Conservation (phyloP, 1,139 yeast species). For the Saccharomycopsis crataegensis region DNA sequence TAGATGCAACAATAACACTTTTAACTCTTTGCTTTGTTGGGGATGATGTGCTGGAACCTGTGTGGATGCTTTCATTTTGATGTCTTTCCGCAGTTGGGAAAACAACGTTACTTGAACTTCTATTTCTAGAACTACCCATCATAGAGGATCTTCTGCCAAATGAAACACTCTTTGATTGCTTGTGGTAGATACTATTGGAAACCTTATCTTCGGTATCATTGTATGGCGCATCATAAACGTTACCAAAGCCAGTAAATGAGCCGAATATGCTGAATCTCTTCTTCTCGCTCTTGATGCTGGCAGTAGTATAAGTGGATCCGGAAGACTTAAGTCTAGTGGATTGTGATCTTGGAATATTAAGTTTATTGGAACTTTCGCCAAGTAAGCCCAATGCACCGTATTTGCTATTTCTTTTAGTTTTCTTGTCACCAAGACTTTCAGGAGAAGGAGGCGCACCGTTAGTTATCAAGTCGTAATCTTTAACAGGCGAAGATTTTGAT, state of each 20-base stretch:
- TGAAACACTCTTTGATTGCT: constrained; percentile 17
- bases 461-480: constrained; percentile 16
- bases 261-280: constrained; percentile 29
- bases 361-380: constrained; percentile 1
- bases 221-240: neutral
- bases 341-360: constrained; percentile 11
- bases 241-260: constrained; percentile 18
- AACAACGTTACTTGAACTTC: constrained; percentile 11
- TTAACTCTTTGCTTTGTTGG: constrained; percentile 15
- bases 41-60: constrained; percentile 1
- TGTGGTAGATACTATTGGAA: constrained; percentile 6
- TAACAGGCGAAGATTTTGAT: neutral
- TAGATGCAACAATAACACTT: constrained; percentile 8
- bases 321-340: constrained; percentile 9
- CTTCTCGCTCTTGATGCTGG: constrained; percentile 19
- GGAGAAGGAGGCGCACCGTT: constrained; percentile 20
- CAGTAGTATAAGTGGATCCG: neutral
- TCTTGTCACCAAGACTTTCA: neutral
- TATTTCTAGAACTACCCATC: neutral
- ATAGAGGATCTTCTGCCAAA: constrained; percentile 13
- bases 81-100: neutral
- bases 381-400: constrained; percentile 22
- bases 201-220: neutral
- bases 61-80: neutral
- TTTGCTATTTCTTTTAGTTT: constrained; percentile 13